Conservation (phyloP, 2,329 filamentous ascomycete species). For the Pleomassaria siparia region DNA sequence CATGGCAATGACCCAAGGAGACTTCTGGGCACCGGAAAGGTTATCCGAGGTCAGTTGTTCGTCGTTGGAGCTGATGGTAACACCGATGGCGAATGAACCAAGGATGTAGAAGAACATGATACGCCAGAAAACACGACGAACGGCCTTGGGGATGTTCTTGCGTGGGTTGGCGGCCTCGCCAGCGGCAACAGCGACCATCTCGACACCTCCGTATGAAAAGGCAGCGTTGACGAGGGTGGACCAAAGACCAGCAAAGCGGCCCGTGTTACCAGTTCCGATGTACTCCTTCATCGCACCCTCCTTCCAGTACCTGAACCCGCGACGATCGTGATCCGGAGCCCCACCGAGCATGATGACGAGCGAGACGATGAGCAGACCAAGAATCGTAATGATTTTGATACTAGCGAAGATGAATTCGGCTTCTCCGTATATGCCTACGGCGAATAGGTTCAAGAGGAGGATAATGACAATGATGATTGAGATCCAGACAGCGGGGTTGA, state of each 20-base stretch:
- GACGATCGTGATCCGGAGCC: slow-evolving; percentile 33
- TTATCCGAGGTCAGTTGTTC: slow-evolving; percentile 50
- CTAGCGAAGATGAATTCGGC: slow-evolving; percentile 53
- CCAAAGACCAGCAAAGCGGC: slow-evolving; percentile 64
- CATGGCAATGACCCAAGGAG: slow-evolving; percentile 64
- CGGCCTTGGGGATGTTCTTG: slow-evolving; percentile 55
- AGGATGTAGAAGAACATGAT: slow-evolving; percentile 58
- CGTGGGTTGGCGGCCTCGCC: slow-evolving; percentile 40
- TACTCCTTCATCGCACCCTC: slow-evolving; percentile 56
- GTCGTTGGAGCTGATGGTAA: slow-evolving; percentile 61
- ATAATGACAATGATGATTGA: slow-evolving; percentile 39
- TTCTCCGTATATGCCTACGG: slow-evolving; percentile 46
- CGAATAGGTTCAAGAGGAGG: slow-evolving; percentile 38
- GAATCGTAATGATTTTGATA: slow-evolving; percentile 49
- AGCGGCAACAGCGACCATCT: slow-evolving; percentile 42
- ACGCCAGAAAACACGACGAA: slow-evolving; percentile 57
- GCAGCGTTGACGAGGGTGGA: slow-evolving; percentile 57
- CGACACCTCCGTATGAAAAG: slow-evolving; percentile 40
- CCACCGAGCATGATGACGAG: slow-evolving; percentile 41
- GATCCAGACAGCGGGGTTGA: slow-evolving; percentile 39
- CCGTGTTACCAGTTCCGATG: slow-evolving; percentile 58
- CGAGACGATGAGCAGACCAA: slow-evolving; percentile 33
- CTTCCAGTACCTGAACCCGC: slow-evolving; percentile 70
- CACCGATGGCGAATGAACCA: slow-evolving; percentile 58
- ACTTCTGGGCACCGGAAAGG: slow-evolving; percentile 38